Evolutionary conservation across 768 basidiomycete species (phyloP), one percentile per base, ranked within the genome.

Genomic region (Lactarius psammicola): DNA sequence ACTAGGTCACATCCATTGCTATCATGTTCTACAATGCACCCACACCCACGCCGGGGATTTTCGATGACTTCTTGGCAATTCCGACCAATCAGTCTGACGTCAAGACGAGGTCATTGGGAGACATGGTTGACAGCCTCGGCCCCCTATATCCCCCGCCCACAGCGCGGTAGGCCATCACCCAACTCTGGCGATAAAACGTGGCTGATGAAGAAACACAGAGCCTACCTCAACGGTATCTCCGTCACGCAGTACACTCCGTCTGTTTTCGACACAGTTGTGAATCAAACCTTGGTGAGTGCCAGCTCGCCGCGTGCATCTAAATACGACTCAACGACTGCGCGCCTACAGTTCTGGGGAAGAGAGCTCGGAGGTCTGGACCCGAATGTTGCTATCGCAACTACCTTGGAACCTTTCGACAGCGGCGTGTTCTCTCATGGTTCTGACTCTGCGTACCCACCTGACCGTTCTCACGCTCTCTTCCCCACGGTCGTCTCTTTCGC

Each of bases 31-130:
- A 8, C 7, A 34, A 34, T 8, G 33, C 33, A 9, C 33, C 33
- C 33, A 34, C 33, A 34, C 33, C 33, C 7, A 1, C 20, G 2
- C 30, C 2, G 0, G 69, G 69, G 8, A 56, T 66, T 28, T 71
- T 71, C 40, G 62, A 70, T n/a, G 65, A 68, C 17, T 64, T 71
- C 30, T 44, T 70, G 33, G 67, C 57, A 40, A 57, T 70, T 13
- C 67, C 67, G 0, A 17, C 46, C 10, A 38, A 56, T n/a, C 18
- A 46, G 23, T 36, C 18, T 1, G 62, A 61, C 17, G 57, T 66
- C n/a, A 20, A 34, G 9, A 54, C 68, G 18, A 46, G 44, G 9
- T 64, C 57, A 8, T 8, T 34, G 33, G 33, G 5, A 4, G 33
- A 34, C 33, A 7, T 34, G 9, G 18, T 65, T 9, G 33, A 3